A percentile compares a stretch with the other conserved stretches of the same genome.
phyloP scores from a whole-genome alignment of 2,329 filamentous ascomycete genomes.

The Ophiocordyceps sinensis region DNA sequence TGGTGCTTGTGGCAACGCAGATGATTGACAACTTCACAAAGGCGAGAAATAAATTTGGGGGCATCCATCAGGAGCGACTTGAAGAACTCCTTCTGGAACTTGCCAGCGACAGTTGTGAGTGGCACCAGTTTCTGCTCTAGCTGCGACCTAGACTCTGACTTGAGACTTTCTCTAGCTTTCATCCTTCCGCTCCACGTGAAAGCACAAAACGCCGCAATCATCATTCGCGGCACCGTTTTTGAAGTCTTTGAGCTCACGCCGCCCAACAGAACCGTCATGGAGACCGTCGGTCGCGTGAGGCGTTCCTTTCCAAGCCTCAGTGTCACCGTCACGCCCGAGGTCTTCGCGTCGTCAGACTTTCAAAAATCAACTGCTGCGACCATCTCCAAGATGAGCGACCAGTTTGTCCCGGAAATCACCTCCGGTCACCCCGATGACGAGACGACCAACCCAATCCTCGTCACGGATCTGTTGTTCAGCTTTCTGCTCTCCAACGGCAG shows the following conservation, averaged over 20 bases:
- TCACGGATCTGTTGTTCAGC: conserved; percentile 30
- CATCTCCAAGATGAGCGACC: conserved; percentile 13
- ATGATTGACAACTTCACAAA: neutral
- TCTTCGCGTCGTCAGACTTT: conserved; percentile 1
- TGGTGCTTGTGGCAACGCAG: neutral
- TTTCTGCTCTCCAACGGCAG: conserved; percentile 23
- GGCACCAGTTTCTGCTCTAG: neutral
- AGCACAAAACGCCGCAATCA: conserved; percentile 20
- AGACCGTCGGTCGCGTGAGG: conserved; percentile 13
- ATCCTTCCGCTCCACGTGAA: neutral
- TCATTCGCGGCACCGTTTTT: conserved; percentile 13
- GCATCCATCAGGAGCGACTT: neutral
- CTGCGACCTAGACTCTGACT: neutral
- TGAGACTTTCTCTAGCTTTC: neutral
- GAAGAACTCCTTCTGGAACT: neutral
- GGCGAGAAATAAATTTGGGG: neutral
- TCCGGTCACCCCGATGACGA: neutral
- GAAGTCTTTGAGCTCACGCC: conserved; percentile 21
- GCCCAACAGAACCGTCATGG: conserved; percentile 9
- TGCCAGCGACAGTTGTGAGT: no score
- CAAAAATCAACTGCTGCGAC: conserved; percentile 1
- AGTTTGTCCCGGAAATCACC: conserved; percentile 7
- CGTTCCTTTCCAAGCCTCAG: conserved; percentile 13
- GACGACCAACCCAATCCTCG: conserved; percentile 29
- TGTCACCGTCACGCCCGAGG: conserved; percentile 5